Evolutionary conservation across 768 basidiomycete species (phyloP), one percentile per base, ranked within the genome.

Genomic region (Trichaptum fuscoviolaceum): DNA sequence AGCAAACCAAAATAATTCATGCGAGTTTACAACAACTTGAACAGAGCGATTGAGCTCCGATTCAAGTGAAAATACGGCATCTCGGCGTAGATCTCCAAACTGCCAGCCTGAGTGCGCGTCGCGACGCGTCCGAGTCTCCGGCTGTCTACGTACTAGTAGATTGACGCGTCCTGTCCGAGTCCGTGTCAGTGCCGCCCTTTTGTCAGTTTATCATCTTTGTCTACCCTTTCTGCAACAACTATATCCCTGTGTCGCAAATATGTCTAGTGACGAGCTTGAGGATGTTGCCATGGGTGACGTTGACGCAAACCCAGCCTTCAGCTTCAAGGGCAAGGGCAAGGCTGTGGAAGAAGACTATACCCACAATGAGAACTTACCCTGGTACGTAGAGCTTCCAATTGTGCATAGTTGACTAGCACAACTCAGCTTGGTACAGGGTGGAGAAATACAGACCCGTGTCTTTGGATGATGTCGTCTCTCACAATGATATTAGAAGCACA

Each of bases 381-480:
- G 95, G 95, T 95, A 72, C 72, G 84, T 74, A 63, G 57, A 35
- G 62, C 63, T 64, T 42, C 62, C 30, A 30, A 30, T 67, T 18
- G 58, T 36, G 27, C 35, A 30, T 63, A 60, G 57, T 63, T 58
- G 63, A 64, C 57, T 61, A 69, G 34, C 61, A 66, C 52, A 65
- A 12, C 59, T 64, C 30, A 35, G 24, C 65, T 24, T 62, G 52
- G 18, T 58, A 23, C 69, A 96, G 96, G 96, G 97, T 99, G 42
- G 96, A 99, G 77, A 98, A 99, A 78, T 99, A 98, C 78, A 81
- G 97, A 64, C 97, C 97, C 15, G 90, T 89, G 9, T 90, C 91
- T 2, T 78, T 99, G 66, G 89, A 91, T 71, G 97, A 99, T 71
- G 94, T 99, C 24, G 97, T 99, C 8, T 96, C 96, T 0, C 97